Evolutionary conservation across 768 basidiomycete genomes (phyloP).

Genomic region (Filobasidium wieringae): DNA sequence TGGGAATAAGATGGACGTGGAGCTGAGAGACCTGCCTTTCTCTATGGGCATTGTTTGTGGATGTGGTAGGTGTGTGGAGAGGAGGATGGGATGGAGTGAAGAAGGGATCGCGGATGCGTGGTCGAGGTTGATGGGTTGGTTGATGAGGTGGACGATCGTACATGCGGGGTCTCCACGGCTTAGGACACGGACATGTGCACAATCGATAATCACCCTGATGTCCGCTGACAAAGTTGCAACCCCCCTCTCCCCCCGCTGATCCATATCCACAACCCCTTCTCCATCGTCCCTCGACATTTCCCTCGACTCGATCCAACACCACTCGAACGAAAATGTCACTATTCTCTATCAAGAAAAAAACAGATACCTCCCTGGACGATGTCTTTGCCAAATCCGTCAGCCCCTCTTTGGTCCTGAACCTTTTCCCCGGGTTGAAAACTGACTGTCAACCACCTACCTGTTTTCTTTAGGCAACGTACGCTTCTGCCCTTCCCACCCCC

Average conservation of each 20-base stretch:
- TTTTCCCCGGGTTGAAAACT: background rate
- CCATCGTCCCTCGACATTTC: no score
- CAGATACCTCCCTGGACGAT: background rate
- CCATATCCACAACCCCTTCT: background rate
- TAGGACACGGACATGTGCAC: background rate
- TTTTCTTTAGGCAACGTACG: background rate
- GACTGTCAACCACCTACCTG: no score
- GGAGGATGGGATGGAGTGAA: background rate
- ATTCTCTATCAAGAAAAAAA: background rate
- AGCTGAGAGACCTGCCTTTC: background rate
- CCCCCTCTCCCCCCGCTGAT: background rate
- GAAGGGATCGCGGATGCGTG: background rate
- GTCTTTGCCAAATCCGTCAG: background rate
- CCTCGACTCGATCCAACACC: no score
- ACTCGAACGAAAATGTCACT: background rate
- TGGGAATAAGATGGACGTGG: no score
- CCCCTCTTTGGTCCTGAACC: background rate
- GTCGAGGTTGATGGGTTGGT: background rate
- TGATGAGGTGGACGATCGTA: background rate
- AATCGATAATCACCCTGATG: background rate
- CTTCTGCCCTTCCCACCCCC: background rate
- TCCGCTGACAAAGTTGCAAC: background rate
- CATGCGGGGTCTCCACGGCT: background rate
- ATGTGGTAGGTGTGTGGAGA: no score
- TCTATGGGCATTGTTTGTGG: constrained; percentile 6